These are phyloP conservation scores for Paxillus rubicundulus DNA, from an alignment of 768 basidiomycete genomes.

Conservation along the genomic window DNA sequence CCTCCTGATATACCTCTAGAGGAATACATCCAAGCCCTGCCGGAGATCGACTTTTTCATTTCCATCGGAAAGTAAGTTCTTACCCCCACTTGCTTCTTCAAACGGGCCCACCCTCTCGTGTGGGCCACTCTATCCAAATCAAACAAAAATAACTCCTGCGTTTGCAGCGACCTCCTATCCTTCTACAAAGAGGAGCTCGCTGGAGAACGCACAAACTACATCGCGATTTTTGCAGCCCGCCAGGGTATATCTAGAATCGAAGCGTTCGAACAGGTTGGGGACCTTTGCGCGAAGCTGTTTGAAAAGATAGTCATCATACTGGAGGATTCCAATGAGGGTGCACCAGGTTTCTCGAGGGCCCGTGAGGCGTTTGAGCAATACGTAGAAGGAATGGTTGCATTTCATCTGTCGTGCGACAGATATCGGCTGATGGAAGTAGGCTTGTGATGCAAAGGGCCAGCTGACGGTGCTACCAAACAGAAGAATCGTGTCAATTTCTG, in stretches of 20 bases:
- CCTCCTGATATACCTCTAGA: conserved; percentile 29
- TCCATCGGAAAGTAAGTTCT: conserved; percentile 37
- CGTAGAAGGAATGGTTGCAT: conserved; percentile 12
- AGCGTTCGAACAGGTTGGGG: conserved; percentile 19
- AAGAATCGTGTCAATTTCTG: too few species aligned
- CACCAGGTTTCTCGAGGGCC: neutral
- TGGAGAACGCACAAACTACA: conserved; percentile 31
- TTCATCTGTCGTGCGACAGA: conserved; percentile 14
- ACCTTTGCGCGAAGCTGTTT: conserved; percentile 21
- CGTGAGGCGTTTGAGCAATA: conserved; percentile 3
- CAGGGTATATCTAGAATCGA: conserved; percentile 23
- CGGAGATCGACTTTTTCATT: conserved; percentile 34
- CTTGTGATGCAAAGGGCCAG: neutral
- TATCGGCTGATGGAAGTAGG: conserved; percentile 18
- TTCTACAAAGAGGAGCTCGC: conserved; percentile 38
- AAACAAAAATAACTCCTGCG: neutral
- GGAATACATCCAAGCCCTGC: conserved; percentile 38
- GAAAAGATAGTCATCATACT: conserved; percentile 18
- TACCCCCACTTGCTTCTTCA: neutral
- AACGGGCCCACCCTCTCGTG: too few species aligned
- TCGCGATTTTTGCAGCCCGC: conserved; percentile 28
- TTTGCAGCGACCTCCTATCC: conserved; percentile 35
- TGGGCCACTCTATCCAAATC: too few species aligned
- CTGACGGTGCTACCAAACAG: too few species aligned
- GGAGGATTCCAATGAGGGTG: neutral